Base-by-base conservation (phyloP, 1,139 yeast genomes). In the Hemisphaericaspora subhashii region DNA sequence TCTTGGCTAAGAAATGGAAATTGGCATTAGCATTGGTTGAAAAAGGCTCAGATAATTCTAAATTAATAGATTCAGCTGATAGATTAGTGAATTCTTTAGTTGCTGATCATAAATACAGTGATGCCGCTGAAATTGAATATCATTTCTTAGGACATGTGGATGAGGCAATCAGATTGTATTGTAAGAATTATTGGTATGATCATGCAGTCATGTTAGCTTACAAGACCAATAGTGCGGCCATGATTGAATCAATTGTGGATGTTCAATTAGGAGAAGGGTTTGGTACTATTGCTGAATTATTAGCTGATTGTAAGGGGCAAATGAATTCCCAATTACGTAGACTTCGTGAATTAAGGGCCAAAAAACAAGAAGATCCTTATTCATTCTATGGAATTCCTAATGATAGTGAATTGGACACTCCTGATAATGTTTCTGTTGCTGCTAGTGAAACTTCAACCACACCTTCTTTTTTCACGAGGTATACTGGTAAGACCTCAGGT, bases 361-460 rank as follows among this genome's bases (percentile, higher is more conserved):
- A 89, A 68, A 92, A 90, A 54, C 76, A 71, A 36, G 83, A 79
- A 43, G 96, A 90, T 59, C 97, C 97, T 6, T 82, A 81, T 54
- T 83, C 86, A 2, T 92, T 88, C 55, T 88, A 83, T 57, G 89
- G 89, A 11, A 46, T 57, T 18, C 70, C 71, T 16, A 86, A 80
- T 28, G 86, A 81, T 42, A 86, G 80, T 30, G 86, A 81, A 41
- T 69, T 75, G 34, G 95, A 87, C 48, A 78, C 86, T 12, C 92
- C 96, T 1, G 99, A 92, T 60, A 86, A 90, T 59, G 95, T 94
- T 3, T 90, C 98, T 0, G 77, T 94, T 46, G 98, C 98, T 0
- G 94, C 96, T 1, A 86, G 97, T 0, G 97, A 89, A 58, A 83
- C 96, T 0, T 86, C 96, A 0, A 86, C 96, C 0, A 84, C 89